Evolutionary conservation across 1,284 basidiomycete species (phyloP), one percentile per base, ranked within the genome.

Genomic region (Austroboletus novae-zelandiae): DNA sequence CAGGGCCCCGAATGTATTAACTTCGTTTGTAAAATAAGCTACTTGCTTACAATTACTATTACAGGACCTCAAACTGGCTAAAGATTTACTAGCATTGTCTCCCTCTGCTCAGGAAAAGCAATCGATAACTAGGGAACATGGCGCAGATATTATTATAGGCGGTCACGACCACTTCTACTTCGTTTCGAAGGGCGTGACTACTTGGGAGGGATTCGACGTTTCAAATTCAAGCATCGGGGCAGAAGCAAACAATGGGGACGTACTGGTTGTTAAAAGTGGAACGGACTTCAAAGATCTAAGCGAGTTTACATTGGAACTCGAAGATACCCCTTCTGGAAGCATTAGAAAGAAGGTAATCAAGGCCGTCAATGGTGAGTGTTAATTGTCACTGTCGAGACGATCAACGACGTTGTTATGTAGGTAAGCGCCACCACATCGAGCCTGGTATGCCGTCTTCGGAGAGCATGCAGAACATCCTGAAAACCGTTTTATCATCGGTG

Each of bases 161-260:
- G 94, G 94, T 0, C 94, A 97, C 59, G 94, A 97, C 62, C 94
- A 97, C 58, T 73, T 89, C 6, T 94, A 93, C 72, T 91, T 87
- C 69, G 81, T 89, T 42, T 86, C 90, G 11, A 85, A 80, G 60
- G 94, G 92, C 5, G 81, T 86, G 2, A 76, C 75, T 17, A 65
- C 71, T 4, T 96, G 90, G 90, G 79, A 91, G 25, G 81, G 80
- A 35, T 88, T 84, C 53, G 79, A 89, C 52, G 69, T 79, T 17
- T 71, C 72, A 0, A 66, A 77, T 36, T 67, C 74, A 6, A 76
- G 80, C 14, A 77, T 90, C 2, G 93, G 92, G 10, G 83, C 85
- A 2, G 86, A 91, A 62, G 75, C 75, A 14, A 94, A 96, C 64
- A 61, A 81, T 2, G 89, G 88, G 4, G 83, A 90, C 40, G 69